phyloP scores from a whole-genome alignment of 202 grass and related monocot species.

The Hordeum pubiflorum region DNA sequence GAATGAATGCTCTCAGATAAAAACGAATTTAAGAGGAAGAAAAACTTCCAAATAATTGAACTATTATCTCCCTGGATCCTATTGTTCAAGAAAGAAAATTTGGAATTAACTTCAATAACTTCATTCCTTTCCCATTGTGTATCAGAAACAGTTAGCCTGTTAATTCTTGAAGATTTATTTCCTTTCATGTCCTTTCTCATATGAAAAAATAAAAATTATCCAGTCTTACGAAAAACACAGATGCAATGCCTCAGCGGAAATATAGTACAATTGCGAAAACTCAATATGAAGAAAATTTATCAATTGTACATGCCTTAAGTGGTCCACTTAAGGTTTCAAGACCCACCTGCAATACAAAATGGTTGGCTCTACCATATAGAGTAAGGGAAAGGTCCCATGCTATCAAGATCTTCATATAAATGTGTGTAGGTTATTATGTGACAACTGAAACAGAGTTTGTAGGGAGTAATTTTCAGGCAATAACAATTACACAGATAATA shows the following conservation, averaged over 20 bases:
- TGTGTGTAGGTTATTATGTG: constrained; percentile 11
- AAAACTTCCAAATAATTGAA: constrained; percentile 15
- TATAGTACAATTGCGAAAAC: background rate
- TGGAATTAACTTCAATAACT: background rate
- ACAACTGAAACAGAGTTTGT: background rate
- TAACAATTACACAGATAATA: background rate
- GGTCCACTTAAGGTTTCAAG: background rate
- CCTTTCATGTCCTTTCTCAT: background rate
- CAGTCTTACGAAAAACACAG: background rate
- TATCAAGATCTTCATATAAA: background rate
- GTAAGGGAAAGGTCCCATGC: background rate
- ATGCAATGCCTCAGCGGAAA: background rate
- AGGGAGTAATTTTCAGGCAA: background rate
- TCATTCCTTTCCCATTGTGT: constrained; percentile 1
- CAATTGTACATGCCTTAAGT: background rate
- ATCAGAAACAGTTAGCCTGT: constrained; percentile 9
- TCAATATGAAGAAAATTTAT: background rate
- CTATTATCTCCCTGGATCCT: background rate
- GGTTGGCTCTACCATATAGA: background rate
- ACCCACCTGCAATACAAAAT: background rate
- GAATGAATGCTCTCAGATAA: constrained; percentile 10
- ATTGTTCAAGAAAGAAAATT: constrained; percentile 1
- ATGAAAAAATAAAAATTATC: background rate
- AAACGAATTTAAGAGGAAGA: constrained; percentile 5
- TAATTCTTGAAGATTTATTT: background rate